Base-by-base conservation (phyloP, 1,139 yeast genomes). In the Yamadazyma membranifaciens region DNA sequence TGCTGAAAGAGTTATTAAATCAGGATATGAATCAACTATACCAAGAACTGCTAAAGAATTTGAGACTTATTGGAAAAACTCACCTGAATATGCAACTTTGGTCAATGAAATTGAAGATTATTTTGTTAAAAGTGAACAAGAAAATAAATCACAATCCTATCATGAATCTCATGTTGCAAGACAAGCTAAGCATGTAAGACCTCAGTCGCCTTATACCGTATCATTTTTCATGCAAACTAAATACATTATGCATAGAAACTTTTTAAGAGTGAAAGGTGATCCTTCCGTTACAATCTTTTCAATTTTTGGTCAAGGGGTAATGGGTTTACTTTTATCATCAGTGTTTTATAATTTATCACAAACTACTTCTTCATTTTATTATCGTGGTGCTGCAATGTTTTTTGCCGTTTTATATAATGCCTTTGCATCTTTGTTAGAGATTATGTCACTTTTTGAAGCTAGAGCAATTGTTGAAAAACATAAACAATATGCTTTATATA, bases 401-500 rank as follows among this genome's bases (percentile, higher is more conserved):
- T 85, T 85, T 58, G 86, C 94, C 36, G 76, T 84, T 38, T 69
- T 87, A 54, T 85, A 83, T 63, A 85, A 86, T 59, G 87, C 91
- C 13, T 82, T 87, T 61, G 69, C 86, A 14, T 83, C 89, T 14
- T 65, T 85, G 51, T 69, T 86, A 58, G 95, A 87, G 61, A 80
- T 87, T 49, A 75, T 83, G 65, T 65, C 86, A 6, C 63, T 84
- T 41, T 75, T 67, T 48, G 89, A 83, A 54, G 82, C 87, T n/a
- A 78, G 95, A 55, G 81, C 86, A 2, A 78, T 87, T 47, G 85
- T 85, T 24, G 91, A 84, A 59, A 87, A 87, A 56, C 95, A 87
- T 52, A 82, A 82, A 56, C 73, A 80, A 32, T 86, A 79, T 59
- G 81, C 85, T 4, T 69, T 82, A 59, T 82, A 81, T 51, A 81